Base-by-base conservation (phyloP, 169 alveolate genomes). In the Babesia sp. region DNA sequence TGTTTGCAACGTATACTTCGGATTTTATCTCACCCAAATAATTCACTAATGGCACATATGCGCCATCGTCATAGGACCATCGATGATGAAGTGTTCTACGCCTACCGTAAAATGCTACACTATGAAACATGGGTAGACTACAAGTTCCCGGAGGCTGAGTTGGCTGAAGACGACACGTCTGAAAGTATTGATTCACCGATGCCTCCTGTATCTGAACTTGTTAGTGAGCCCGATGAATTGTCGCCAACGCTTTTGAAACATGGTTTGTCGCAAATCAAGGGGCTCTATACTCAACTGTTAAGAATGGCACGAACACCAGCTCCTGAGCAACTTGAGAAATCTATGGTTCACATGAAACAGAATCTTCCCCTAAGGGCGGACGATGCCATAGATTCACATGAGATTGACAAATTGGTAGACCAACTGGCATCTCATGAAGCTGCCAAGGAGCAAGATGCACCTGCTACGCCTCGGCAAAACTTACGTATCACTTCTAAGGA, bases 1-100 rank as follows among this genome's bases (percentile, higher is more conserved):
- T 48, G 85, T 8, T 14, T 71, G 31, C 59, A 22, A 20, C 28
- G 76, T 14, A 48, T 68, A 9, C 39, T 72, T 29, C 37, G 42
- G 34, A 55, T 81, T 22, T 34, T 81, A 18, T 12, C 85, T n/a
- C 50, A 63, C 33, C 89, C 89, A 22, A 81, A 63, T 44, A 59
- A 71, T 51, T 66, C 82, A 11, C 44, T 81, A 50, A 59, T 81
- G 74, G 59, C 76, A 14, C 79, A 55, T 36, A 50, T 81, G 53
- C 48, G 89, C 20, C 48, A 66, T 22, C 60, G 85, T 14, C 89
- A 81, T 44, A 48, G 89, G 22, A 72, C 44, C 42, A 81, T 81
- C n/a, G 63, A 44, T 16, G 72, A 71, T 61, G 84, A 81, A 16
- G 82, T 81, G 41, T 81, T 72, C 34, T 81, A 36, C 83, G 44